Evolutionary conservation across 306 rosid genomes (phyloP).

Genomic region (Styphnolobium japonicum): DNA sequence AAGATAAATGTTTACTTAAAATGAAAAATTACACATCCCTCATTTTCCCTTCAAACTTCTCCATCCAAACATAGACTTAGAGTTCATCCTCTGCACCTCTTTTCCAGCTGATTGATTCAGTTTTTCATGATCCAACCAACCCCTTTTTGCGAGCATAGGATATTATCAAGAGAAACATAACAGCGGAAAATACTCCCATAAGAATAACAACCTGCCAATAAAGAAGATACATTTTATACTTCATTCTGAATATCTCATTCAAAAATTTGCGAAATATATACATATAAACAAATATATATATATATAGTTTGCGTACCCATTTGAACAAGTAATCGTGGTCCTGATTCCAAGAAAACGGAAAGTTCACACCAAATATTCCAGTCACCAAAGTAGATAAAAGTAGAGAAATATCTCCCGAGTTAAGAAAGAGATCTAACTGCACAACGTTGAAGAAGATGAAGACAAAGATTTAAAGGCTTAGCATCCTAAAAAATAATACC

Average conservation of each 20-base stretch:
- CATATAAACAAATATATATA: neutral
- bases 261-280: neutral
- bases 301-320: constrained; percentile 55
- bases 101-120: neutral
- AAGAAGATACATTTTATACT: neutral
- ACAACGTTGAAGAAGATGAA: neutral
- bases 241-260: neutral
- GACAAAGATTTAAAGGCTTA: neutral
- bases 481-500: neutral
- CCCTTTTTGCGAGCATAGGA: constrained; percentile 65
- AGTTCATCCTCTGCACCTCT: neutral
- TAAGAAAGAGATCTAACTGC: constrained; percentile 81
- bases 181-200: constrained; percentile 26
- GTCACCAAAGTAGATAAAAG: constrained; percentile 56
- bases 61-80: no score
- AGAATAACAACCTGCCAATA: constrained; percentile 53
- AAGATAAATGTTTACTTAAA: no score
- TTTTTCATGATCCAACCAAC: constrained; percentile 55
- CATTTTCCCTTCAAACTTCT: no score
- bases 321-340: constrained; percentile 57
- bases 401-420: constrained; percentile 55
- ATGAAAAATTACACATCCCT: no score
- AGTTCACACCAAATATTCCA: constrained; percentile 70
- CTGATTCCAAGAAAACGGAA: constrained; percentile 55
- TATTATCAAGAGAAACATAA: constrained; percentile 35